Evolutionary conservation across 2,329 filamentous ascomycete species (phyloP), one percentile per base, ranked within the genome.

Genomic region (Aspergillus caelatus): DNA sequence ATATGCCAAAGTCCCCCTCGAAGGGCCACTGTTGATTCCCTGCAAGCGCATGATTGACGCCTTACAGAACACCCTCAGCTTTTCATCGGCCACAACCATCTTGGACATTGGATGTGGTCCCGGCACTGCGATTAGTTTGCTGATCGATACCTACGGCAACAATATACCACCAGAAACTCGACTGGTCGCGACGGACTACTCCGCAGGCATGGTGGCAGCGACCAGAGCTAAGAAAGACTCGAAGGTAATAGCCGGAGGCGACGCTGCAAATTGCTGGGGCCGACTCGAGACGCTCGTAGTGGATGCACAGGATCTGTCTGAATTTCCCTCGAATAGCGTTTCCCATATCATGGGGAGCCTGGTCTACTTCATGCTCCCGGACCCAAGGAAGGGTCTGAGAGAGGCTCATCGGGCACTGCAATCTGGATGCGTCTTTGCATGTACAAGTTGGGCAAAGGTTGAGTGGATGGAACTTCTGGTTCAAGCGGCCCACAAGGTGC

Each of bases 271-370:
- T 12, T 36, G 30, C n/a, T 54, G 52, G 52, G 19, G 5, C 12
- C 52, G 19, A 14, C 19, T 54, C 2, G 30, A 54, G 6, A 36
- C 52, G 1, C 9, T 36, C 6, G 32, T 23, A 1, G 0, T 54
- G 9, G 52, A 54, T 54, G 52, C 52, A 11, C 52, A 54, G 52
- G 52, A 54, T 16, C n/a, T 54, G 11, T 54, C 52, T 19, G 10
- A 1, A 5, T 54, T 54, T 14, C 28, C 52, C 9, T 36, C 52
- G 5, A 14, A 36, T 23, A 54, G 52, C 28, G 52, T 19, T 19
- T 54, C 52, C n/a, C 52, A 54, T 23, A 21, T 54, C 30, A 54
- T 54, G 52, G 52, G 52, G 30, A 54, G 30, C 12, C 52, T 54
- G 16, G 52, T 54, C 4, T 54, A 54, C 30, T 54, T 54, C 19